These are phyloP conservation scores for Salix brachista DNA, from an alignment of 345 rosid genomes.

Conservation along the genomic window DNA sequence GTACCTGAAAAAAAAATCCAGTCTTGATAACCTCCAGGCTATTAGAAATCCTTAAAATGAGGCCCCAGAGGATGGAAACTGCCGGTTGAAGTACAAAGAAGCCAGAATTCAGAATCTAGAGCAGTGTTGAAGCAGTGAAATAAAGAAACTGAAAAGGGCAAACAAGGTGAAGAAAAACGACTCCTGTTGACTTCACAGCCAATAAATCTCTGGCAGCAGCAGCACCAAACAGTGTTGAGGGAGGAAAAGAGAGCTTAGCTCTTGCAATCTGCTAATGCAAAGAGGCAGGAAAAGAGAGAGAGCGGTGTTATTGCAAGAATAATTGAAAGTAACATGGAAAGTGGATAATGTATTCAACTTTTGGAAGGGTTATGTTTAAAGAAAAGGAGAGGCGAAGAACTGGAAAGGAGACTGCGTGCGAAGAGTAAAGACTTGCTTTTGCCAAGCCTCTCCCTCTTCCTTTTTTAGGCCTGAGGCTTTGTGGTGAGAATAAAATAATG, in stretches of 20 bases:
- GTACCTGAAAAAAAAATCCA: slow-evolving; percentile 37
- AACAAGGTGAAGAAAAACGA: slow-evolving; percentile 9
- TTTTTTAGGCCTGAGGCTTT: slow-evolving; percentile 33
- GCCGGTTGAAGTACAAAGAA: slow-evolving; percentile 3
- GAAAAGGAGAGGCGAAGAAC: neutral
- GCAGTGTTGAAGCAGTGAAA: neutral
- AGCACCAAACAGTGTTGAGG: neutral
- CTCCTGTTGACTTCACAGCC: slow-evolving; percentile 10
- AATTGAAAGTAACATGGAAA: slow-evolving; percentile 13
- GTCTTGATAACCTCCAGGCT: slow-evolving; percentile 13
- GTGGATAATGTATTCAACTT: slow-evolving; percentile 34
- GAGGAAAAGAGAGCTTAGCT: neutral
- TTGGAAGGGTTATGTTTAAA: neutral
- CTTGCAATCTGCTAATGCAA: neutral
- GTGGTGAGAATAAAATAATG: slow-evolving; percentile 11
- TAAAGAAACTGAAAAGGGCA: neutral
- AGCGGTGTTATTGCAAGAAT: slow-evolving; percentile 9
- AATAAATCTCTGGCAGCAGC: slow-evolving; percentile 16
- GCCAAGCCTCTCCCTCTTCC: slow-evolving; percentile 26
- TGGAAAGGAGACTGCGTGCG: slow-evolving; percentile 27
- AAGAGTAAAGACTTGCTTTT: slow-evolving; percentile 14
- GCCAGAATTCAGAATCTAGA: slow-evolving; percentile 11
- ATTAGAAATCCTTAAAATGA: slow-evolving; percentile 12
- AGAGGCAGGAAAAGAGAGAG: neutral
- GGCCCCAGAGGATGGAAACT: neutral